Evolutionary conservation across 2,329 filamentous ascomycete genomes (phyloP), one percentile per base, ranked within the genome.

Genomic region (Sporothrix pallida): DNA sequence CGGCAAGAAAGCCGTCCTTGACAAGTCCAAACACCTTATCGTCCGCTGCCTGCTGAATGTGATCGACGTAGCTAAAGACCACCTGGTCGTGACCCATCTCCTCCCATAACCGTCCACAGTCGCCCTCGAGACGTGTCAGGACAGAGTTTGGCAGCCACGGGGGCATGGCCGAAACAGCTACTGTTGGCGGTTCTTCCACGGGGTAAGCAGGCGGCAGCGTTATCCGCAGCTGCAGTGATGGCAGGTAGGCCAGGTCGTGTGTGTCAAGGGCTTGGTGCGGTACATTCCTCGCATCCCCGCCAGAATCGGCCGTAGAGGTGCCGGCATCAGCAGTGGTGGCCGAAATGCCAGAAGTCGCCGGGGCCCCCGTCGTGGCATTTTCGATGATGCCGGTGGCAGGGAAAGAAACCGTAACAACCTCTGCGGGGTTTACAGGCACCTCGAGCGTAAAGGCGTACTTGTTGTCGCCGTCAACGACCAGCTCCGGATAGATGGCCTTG

Each of bases 401-500:
- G 75, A 91, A 90, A 26, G 83, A 83, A 73, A 91, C 88, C 6
- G 85, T 87, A 72, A 91, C 83, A 10, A 88, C 84, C 58, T 84
- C 83, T 48, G 81, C 82, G 12, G 89, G 86, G 75, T 86, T 84
- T 56, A 91, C 86, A 3, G 88, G 87, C 20, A 91, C 80, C 62
- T 89, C 87, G 73, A 91, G 84, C 60, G 83, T 83, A 78, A 90
- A 86, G 8, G 82, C 83, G 77, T 86, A 85, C n/a, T 79, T 79
- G 74, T 85, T 82, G 46, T 84, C 77, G 7, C 83, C 78, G 63
- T 83, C 80, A 23, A 84, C 79, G 44, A 83, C 83, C 15, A 92
- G 86, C 80, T 92, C 90, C n/a, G 90, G 90, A 76, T 87, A 92
- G 78, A 92, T 92, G 75, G 89, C 88, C 73, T 85, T 82, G 73